Conservation (phyloP, 371 early-diverging fungal genomes). For the Batkoa obscura region DNA sequence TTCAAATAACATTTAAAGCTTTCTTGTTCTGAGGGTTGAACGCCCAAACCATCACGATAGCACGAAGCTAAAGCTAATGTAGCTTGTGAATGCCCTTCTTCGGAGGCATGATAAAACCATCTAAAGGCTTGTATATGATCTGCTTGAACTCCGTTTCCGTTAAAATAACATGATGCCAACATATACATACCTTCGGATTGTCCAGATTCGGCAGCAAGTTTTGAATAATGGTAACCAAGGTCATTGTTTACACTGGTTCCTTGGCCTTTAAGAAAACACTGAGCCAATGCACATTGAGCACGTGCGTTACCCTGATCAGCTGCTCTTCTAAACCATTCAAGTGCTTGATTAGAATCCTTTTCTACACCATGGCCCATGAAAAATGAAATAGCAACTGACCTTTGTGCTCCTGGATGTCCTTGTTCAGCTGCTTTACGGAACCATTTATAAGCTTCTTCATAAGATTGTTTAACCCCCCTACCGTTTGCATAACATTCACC, state of each 20-base stretch:
- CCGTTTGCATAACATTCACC: slow-evolving; percentile 66
- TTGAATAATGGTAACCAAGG: slow-evolving; percentile 34
- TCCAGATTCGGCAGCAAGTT: slow-evolving; percentile 13
- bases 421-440: slow-evolving; percentile 22
- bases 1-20: slow-evolving; percentile 45
- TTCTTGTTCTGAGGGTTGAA: slow-evolving; percentile 20
- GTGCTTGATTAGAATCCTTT: slow-evolving; percentile 25
- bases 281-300: slow-evolving; percentile 61
- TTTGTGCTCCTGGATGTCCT: slow-evolving; percentile 38
- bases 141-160: slow-evolving; percentile 42
- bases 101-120: slow-evolving; percentile 52
- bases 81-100: slow-evolving; percentile 31
- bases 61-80: slow-evolving; percentile 45
- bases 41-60: slow-evolving; percentile 55
- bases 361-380: slow-evolving; percentile 47
- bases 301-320: slow-evolving; percentile 48
- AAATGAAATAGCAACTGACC: slow-evolving; percentile 46
- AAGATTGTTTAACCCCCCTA: slow-evolving; percentile 29
- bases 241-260: slow-evolving; percentile 32
- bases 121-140: slow-evolving; percentile 29
- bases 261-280: slow-evolving; percentile 47
- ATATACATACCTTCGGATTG: slow-evolving; percentile 60
- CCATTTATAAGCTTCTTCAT: slow-evolving; percentile 19
- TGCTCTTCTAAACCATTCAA: slow-evolving; percentile 48
- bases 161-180: slow-evolving; percentile 56